These are phyloP conservation scores for Phytopythium montanum DNA, from an alignment of 352 stramenopile species.

Conservation along the genomic window DNA sequence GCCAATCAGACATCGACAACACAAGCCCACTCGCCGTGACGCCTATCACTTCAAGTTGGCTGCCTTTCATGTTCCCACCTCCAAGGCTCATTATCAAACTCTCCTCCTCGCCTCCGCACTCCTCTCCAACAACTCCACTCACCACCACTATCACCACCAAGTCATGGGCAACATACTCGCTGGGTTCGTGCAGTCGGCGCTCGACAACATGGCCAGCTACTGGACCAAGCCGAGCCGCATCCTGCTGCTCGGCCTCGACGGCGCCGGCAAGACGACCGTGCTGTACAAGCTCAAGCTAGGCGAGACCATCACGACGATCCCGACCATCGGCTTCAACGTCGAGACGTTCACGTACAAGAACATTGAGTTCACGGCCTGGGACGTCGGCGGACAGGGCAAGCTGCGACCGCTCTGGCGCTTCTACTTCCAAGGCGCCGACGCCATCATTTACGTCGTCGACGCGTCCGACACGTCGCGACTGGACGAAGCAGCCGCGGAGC, in stretches of 20 bases:
- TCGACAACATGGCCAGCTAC: slow-evolving; percentile 27
- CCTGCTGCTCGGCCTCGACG: slow-evolving; percentile 91
- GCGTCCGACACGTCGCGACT: slow-evolving; percentile 46
- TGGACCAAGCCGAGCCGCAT: slow-evolving; percentile 38
- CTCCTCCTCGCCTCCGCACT: not conserved
- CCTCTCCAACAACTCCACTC: not conserved
- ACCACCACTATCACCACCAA: not conserved
- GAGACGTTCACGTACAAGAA: slow-evolving; percentile 70
- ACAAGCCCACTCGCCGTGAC: not conserved
- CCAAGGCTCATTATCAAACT: not conserved
- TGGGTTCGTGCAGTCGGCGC: slow-evolving; percentile 22
- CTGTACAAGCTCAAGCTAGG: slow-evolving; percentile 85
- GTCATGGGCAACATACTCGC: slow-evolving; percentile 31
- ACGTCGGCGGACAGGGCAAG: slow-evolving; percentile 74
- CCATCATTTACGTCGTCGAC: slow-evolving; percentile 86
- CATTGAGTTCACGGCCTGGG: slow-evolving; percentile 75
- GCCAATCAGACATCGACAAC: slow-evolving; percentile 7
- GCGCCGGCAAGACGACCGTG: slow-evolving; percentile 95
- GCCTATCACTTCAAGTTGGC: not conserved
- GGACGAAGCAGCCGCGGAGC: slow-evolving; percentile 33
- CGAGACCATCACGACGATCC: slow-evolving; percentile 57
- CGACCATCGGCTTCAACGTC: slow-evolving; percentile 82
- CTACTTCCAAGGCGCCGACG: slow-evolving; percentile 64
- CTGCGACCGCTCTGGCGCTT: slow-evolving; percentile 68
- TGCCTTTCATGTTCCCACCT: not conserved